Percentiles rank a stretch among this genome's conserved stretches.
phyloP scores from a whole-genome alignment of 2,329 filamentous ascomycete species.

The Elsinoe necatrix region DNA sequence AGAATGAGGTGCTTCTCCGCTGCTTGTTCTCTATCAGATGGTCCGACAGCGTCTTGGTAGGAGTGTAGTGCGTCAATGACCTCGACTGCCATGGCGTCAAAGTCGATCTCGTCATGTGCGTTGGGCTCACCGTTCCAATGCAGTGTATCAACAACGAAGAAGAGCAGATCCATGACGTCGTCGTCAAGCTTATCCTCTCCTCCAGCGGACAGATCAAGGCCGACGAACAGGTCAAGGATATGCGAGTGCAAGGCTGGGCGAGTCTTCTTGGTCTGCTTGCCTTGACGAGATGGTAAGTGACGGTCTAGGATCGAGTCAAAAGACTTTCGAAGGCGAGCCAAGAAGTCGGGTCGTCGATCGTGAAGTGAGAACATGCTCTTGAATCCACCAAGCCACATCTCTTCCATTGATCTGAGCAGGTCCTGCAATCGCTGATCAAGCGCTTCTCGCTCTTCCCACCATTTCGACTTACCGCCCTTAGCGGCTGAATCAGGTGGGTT shows the following conservation, averaged over 20 bases:
- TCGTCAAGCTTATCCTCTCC: constrained; percentile 73
- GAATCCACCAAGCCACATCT: constrained; percentile 92
- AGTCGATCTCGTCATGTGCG: constrained; percentile 95
- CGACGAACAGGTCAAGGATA: constrained; percentile 81
- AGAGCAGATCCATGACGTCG: constrained; percentile 80
- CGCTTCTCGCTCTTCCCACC: constrained; percentile 81
- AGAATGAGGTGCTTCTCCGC: constrained; percentile 65
- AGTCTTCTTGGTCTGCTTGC: constrained; percentile 45
- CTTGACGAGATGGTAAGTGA: constrained; percentile 71
- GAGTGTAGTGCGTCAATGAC: constrained; percentile 73
- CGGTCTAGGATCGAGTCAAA: constrained; percentile 75
- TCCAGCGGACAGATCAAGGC: constrained; percentile 64
- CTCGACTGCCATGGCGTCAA: constrained; percentile 83
- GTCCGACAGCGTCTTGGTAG: constrained; percentile 54
- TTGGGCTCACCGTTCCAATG: constrained; percentile 96
- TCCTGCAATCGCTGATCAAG: constrained; percentile 70
- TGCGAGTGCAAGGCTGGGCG: constrained; percentile 50
- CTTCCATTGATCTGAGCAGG: constrained; percentile 77
- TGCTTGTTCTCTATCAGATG: constrained; percentile 21
- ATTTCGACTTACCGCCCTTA: constrained; percentile 68
- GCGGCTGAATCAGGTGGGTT: constrained; percentile 60
- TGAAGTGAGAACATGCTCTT: constrained; percentile 83
- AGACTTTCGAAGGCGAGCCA: constrained; percentile 66
- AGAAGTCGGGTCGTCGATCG: constrained; percentile 50
- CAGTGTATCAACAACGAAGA: constrained; percentile 91